phyloP scores from a whole-genome alignment of 345 rosid species.

The Eutrema yunnanense region DNA sequence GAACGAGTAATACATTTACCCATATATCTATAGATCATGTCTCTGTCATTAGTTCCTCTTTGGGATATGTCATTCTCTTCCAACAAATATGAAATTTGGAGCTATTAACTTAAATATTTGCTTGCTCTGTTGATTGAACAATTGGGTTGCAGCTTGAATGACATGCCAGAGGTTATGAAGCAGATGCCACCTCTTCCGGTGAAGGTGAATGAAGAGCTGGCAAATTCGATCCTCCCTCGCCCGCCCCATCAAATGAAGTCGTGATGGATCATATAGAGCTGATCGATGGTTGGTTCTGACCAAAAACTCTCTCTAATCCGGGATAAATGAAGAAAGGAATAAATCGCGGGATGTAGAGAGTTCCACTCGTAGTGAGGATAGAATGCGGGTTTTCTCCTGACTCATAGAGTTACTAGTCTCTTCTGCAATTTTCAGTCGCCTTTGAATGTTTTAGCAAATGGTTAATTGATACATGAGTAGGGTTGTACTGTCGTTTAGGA shows the following conservation, averaged over 20 bases:
- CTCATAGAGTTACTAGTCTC: conserved; percentile 23
- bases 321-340: conserved; percentile 6
- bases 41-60: neutral
- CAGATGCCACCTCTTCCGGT: conserved; percentile 88
- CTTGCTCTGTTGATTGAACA: neutral
- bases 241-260: conserved; percentile 47
- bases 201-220: conserved; percentile 71
- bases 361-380: conserved; percentile 18
- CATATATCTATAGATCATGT: neutral
- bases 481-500: conserved; percentile 23
- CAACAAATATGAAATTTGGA: neutral
- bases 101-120: neutral
- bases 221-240: conserved; percentile 51
- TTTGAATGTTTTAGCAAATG: conserved; percentile 23
- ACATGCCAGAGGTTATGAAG: conserved; percentile 78
- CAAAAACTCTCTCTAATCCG: conserved; percentile 15
- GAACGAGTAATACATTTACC: conserved; percentile 49
- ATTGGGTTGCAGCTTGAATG: conserved; percentile 58
- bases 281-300: conserved; percentile 22
- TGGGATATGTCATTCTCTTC: neutral
- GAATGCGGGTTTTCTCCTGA: conserved; percentile 14
- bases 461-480: conserved; percentile 25
- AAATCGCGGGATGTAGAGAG: conserved; percentile 19
- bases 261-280: conserved; percentile 25
- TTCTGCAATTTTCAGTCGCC: neutral